phyloP scores from a whole-genome alignment of 2,329 filamentous ascomycete species.

The Thermoascus crustaceus region DNA sequence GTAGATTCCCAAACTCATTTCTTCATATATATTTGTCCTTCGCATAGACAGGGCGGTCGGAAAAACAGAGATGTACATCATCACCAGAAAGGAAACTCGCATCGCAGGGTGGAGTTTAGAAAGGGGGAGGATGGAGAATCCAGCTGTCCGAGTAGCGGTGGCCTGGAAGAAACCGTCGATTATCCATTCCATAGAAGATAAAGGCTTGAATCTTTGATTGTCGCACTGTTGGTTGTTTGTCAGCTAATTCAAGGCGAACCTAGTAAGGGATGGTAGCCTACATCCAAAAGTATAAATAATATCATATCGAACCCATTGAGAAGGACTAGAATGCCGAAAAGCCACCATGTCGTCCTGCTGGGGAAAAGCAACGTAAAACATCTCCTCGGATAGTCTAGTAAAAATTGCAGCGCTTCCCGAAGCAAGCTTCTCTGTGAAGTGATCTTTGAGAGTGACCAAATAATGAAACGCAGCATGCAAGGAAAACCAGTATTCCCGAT shows the following conservation, averaged over 20 bases:
- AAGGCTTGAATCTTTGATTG: conserved; percentile 55
- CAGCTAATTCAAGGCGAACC: conserved; percentile 7
- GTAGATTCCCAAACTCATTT: conserved; percentile 57
- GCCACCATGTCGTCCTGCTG: conserved; percentile 85
- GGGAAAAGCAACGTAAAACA: conserved; percentile 96
- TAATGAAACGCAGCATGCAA: conserved; percentile 85
- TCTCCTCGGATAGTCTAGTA: conserved; percentile 87
- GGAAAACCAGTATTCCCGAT: conserved; percentile 95
- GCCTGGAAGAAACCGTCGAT: conserved; percentile 88
- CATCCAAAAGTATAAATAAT: conserved; percentile 87
- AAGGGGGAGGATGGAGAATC: conserved; percentile 75
- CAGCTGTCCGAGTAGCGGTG: conserved; percentile 79
- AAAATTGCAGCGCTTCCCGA: conserved; percentile 83
- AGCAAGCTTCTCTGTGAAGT: conserved; percentile 59
- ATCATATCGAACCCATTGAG: conserved; percentile 81
- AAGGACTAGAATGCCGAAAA: conserved; percentile 74
- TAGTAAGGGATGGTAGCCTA: conserved; percentile 47
- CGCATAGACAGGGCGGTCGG: conserved; percentile 94
- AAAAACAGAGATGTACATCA: conserved; percentile 99
- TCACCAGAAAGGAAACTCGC: conserved; percentile 88
- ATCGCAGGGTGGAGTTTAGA: conserved; percentile 76
- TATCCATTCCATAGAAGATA: conserved; percentile 67
- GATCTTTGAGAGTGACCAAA: conserved; percentile 68
- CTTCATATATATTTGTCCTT: conserved; percentile 92
- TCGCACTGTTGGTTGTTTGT: conserved; percentile 50